Percentiles rank a stretch among this genome's conserved stretches.
These are phyloP conservation scores for Mycena metata DNA, from an alignment of 768 basidiomycete species.

Conservation along the genomic window DNA sequence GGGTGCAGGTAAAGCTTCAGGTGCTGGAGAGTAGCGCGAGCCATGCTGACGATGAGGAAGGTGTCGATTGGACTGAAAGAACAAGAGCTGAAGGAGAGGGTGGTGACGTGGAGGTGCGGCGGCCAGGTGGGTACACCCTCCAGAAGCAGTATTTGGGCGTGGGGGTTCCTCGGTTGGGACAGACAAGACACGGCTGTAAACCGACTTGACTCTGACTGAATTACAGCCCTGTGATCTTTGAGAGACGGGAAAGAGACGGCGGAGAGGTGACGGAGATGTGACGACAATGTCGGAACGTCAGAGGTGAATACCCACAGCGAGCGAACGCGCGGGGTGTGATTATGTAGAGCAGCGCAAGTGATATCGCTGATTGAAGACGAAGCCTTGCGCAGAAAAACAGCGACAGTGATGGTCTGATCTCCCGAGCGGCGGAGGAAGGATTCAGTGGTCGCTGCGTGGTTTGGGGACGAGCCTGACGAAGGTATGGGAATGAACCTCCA, in stretches of 20 bases:
- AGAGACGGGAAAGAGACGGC: constrained; percentile 1
- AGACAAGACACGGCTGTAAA: constrained; percentile 1
- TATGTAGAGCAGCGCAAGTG: neutral
- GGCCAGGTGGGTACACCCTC: neutral
- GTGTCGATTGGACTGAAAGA: constrained; percentile 11
- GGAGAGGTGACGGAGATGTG: neutral
- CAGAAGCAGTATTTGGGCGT: neutral
- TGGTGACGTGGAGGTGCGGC: constrained; percentile 9
- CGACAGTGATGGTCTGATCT: constrained; percentile 17
- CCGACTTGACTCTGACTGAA: neutral
- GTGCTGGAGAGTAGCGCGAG: constrained; percentile 20
- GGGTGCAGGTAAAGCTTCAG: constrained; percentile 32
- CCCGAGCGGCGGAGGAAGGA: constrained; percentile 28
- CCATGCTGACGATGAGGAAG: constrained; percentile 17
- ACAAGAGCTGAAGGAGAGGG: constrained; percentile 24
- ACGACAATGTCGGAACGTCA: neutral
- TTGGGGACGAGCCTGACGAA: no score
- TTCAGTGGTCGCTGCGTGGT: constrained; percentile 17
- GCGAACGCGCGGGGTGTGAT: constrained; percentile 9
- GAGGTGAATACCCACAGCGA: neutral
- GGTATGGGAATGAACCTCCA: constrained; percentile 21
- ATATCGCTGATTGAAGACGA: neutral
- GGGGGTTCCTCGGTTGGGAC: neutral
- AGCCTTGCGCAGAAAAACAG: constrained; percentile 4
- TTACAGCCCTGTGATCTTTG: neutral